Conservation (phyloP, 495 filamentous ascomycete genomes). For the Choiromyces venosus region DNA sequence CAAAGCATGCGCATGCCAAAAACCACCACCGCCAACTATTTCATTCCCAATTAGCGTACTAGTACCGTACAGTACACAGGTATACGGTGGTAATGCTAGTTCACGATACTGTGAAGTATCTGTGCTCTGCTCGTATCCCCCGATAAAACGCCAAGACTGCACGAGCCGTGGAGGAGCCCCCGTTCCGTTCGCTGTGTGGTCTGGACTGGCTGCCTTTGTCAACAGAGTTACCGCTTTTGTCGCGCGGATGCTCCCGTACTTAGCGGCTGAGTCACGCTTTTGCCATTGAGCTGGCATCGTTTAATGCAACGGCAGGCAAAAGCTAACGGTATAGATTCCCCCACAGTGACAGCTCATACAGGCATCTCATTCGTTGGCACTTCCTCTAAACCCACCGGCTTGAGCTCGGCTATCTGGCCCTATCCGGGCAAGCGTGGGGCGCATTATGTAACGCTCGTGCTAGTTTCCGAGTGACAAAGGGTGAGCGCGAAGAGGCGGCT, state of each 20-base stretch:
- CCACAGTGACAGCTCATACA: background rate
- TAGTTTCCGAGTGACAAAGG: background rate
- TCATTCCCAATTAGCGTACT: background rate
- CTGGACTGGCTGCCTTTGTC: background rate
- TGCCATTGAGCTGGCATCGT: background rate
- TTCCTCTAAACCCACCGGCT: background rate
- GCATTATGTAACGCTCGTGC: background rate
- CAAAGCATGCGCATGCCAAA: background rate
- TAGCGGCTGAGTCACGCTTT: background rate
- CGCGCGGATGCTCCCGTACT: background rate
- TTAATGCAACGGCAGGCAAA: background rate
- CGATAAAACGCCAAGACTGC: background rate
- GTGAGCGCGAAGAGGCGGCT: background rate
- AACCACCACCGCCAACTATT: background rate
- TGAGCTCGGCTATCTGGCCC: background rate
- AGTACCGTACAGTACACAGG: too few species aligned
- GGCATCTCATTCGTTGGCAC: background rate
- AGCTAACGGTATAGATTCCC: background rate
- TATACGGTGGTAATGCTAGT: background rate
- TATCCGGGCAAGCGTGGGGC: background rate
- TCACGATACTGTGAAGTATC: background rate
- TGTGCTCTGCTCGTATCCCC: background rate
- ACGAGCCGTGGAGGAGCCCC: background rate
- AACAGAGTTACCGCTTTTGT: background rate
- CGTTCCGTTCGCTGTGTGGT: background rate